phyloP scores from a whole-genome alignment of 1,284 basidiomycete genomes.

The Irpex sp. region DNA sequence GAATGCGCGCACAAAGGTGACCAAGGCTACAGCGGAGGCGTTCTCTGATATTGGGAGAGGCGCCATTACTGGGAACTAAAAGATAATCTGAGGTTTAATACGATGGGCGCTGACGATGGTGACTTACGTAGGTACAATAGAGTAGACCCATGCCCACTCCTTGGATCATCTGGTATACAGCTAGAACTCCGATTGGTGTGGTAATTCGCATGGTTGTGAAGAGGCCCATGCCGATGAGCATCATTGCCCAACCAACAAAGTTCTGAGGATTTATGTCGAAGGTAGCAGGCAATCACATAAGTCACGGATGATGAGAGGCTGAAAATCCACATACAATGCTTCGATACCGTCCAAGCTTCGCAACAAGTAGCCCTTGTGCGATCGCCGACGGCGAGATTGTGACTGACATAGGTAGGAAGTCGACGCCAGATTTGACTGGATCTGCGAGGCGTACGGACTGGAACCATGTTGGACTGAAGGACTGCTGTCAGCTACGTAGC shows the following conservation, averaged over 20 bases:
- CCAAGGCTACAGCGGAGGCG: constrained; percentile 25
- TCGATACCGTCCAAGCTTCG: constrained; percentile 9
- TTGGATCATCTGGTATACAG: constrained; percentile 24
- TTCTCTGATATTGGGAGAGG: constrained; percentile 25
- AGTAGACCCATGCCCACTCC: constrained; percentile 25
- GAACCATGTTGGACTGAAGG: constrained; percentile 18
- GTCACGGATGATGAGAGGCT: constrained; percentile 2
- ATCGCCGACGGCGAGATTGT: constrained; percentile 17
- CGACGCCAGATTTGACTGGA: constrained; percentile 17
- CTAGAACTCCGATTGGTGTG: constrained; percentile 14
- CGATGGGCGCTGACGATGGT: not conserved
- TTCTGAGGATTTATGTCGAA: constrained; percentile 7
- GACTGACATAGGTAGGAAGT: constrained; percentile 15
- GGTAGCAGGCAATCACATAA: no score
- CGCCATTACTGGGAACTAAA: constrained; percentile 30
- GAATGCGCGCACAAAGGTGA: constrained; percentile 25
- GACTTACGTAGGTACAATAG: constrained; percentile 15
- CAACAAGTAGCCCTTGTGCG: constrained; percentile 12
- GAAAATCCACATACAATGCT: constrained; percentile 3
- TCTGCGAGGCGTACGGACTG: constrained; percentile 15
- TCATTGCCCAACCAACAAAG: constrained; percentile 21
- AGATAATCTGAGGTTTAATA: constrained; percentile 7
- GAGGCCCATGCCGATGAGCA: constrained; percentile 21
- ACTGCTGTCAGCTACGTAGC: not conserved
- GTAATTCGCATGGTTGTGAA: constrained; percentile 16